phyloP scores from a whole-genome alignment of 2,329 filamentous ascomycete species.

The Pezicula carpinea region DNA sequence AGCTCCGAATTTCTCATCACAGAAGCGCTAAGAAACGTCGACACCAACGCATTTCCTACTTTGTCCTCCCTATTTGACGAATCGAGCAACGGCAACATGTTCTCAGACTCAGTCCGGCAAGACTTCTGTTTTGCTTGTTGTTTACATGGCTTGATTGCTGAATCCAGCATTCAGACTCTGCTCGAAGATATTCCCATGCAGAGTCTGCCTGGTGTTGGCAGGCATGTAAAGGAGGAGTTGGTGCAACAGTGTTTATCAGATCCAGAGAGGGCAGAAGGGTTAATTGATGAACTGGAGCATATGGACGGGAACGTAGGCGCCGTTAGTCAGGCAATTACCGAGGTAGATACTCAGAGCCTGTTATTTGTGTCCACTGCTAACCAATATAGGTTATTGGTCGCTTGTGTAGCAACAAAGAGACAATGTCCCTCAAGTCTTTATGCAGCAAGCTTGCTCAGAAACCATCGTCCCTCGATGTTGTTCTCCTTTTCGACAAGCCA shows the following conservation, averaged over 20 bases:
- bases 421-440: slow-evolving; percentile 71
- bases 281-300: slow-evolving; percentile 78
- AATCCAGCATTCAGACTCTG: slow-evolving; percentile 72
- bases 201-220: slow-evolving; percentile 67
- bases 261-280: slow-evolving; percentile 66
- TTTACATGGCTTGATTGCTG: slow-evolving; percentile 77
- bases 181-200: slow-evolving; percentile 82
- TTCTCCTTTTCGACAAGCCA: slow-evolving; percentile 71
- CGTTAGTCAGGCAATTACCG: slow-evolving; percentile 71
- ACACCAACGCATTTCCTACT: slow-evolving; percentile 58
- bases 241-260: slow-evolving; percentile 75
- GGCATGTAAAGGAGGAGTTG: slow-evolving; percentile 73
- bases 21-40: slow-evolving; percentile 58
- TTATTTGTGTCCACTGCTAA: slow-evolving; percentile 11
- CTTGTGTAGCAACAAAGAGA: slow-evolving; percentile 69
- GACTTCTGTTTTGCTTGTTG: slow-evolving; percentile 89
- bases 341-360: slow-evolving; percentile 41
- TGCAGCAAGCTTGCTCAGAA: slow-evolving; percentile 71
- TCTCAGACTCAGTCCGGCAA: slow-evolving; percentile 64
- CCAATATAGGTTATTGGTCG: slow-evolving; percentile 55
- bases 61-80: slow-evolving; percentile 61
- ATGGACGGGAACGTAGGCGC: slow-evolving; percentile 91
- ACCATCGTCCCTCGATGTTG: slow-evolving; percentile 66
- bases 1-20: slow-evolving; percentile 61
- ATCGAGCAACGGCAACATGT: slow-evolving; percentile 46